Base-by-base conservation (phyloP, 495 filamentous ascomycete species). In the Elasticomyces elasticus region DNA sequence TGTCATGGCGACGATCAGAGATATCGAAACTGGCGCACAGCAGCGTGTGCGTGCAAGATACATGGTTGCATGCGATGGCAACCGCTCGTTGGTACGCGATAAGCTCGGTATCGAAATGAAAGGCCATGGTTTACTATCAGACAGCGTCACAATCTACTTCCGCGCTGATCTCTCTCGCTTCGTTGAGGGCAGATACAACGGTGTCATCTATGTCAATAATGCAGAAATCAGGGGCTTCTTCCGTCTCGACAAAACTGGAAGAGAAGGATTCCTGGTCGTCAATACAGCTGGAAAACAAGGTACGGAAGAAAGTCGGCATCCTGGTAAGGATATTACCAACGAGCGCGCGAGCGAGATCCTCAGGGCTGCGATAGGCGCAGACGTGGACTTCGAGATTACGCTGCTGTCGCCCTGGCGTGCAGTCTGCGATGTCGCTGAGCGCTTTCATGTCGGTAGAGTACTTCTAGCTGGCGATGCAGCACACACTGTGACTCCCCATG, bases 391-490 rank as follows among this genome's bases (percentile, higher is more conserved):
- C 24, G 51, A 54, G 26, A 54, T 54, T 19, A 35, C 33, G 25
- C 40, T 44, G 17, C 15, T 54, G 12, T 13, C 5, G 5, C 41
- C 38, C 2, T 40, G 35, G 35, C 15, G 35, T 17, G 35, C 35
- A n/a, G 35, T 40, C 35, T 55, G 52, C 40, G 43, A 55, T 12
- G 13, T 48, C 20, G 42, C 52, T 13, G 43, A 48, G 22, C 43
- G 52, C 5, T 55, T 55, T 31, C 25, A 37, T 12, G 35, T 22
- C 19, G 43, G 43, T 1, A 22, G 52, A 13, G 41, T 55, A 26
- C 37, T 56, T 11, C 28, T 56, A 17, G 54, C 54, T 23, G 54
- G 54, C 22, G 45, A 56, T 40, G 46, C 54, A 27, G 54, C 54
- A 19, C 54, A 56, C 20, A 37, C 25, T 11, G 38, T 50, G 20